Conservation (phyloP, 1,284 basidiomycete species). For the Moesziomyces parantarcticus region DNA sequence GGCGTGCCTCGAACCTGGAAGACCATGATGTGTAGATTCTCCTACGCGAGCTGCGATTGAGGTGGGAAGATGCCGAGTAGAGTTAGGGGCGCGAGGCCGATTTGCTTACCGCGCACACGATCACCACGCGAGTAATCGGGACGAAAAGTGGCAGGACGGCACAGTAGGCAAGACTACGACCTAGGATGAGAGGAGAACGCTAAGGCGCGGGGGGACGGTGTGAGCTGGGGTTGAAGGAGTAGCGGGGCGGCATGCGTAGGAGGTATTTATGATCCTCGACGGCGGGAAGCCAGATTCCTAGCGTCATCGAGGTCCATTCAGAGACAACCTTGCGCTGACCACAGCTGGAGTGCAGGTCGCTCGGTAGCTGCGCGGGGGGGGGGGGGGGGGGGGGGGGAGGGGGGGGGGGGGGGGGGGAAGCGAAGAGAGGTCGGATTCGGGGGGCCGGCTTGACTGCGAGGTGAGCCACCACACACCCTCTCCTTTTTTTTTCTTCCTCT, state of each 20-base stretch:
- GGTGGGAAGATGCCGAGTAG: neutral
- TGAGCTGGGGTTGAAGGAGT: neutral
- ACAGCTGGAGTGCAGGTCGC: neutral
- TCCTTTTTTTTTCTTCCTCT: no score
- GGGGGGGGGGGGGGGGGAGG: no score
- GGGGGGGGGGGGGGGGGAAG: neutral
- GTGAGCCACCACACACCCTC: neutral
- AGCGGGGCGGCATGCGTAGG: neutral
- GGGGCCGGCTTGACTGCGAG: neutral
- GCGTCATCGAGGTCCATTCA: neutral
- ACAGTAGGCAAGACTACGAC: neutral
- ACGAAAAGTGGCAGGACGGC: no score
- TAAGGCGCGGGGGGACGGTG: neutral
- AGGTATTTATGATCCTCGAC: neutral
- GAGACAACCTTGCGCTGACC: neutral
- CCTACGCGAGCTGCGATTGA: neutral
- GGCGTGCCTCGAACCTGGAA: slow-evolving; percentile 58
- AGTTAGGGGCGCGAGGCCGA: neutral
- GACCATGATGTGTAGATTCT: slow-evolving; percentile 22
- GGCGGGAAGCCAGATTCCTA: neutral
- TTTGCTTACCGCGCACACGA: neutral
- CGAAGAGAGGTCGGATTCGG: neutral
- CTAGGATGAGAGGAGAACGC: neutral
- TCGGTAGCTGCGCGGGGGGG: neutral
- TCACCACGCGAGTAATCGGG: neutral